Percentiles rank a stretch among this genome's conserved stretches.
Conservation (phyloP, 2,329 filamentous ascomycete genomes). For the Colletotrichum euphorbiae region DNA sequence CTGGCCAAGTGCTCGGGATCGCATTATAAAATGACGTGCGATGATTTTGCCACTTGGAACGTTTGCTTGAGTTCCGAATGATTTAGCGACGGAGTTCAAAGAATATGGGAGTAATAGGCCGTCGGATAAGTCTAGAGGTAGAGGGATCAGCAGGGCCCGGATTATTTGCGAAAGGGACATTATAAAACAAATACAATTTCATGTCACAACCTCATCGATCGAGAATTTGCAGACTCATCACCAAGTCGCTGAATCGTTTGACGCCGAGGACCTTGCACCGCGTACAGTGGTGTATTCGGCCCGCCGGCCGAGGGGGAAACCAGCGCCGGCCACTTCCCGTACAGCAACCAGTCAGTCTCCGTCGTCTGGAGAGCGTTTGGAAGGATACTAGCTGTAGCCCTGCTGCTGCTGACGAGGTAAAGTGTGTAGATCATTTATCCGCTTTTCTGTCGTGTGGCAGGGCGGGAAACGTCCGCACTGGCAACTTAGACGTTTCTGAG, state of each 20-base stretch:
- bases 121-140: not conserved
- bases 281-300: not conserved
- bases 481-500: not conserved
- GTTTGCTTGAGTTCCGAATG: not conserved
- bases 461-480: not conserved
- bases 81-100: conserved; percentile 4
- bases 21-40: conserved; percentile 4
- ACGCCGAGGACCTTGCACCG: not conserved
- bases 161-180: not conserved
- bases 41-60: not conserved
- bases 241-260: not conserved
- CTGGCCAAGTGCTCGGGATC: conserved; percentile 30
- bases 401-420: not conserved
- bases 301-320: not conserved
- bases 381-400: not conserved
- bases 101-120: not conserved
- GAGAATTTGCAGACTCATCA: not conserved
- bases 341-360: not conserved
- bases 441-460: not conserved
- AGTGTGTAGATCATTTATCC: not conserved
- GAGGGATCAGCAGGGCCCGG: not conserved
- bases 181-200: not conserved
- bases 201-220: not conserved
- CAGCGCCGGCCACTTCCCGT: not conserved
- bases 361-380: not conserved